Evolutionary conservation across 2,329 filamentous ascomycete genomes (phyloP), one percentile per base, ranked within the genome.

Genomic region (Colletotrichum tofieldiae): DNA sequence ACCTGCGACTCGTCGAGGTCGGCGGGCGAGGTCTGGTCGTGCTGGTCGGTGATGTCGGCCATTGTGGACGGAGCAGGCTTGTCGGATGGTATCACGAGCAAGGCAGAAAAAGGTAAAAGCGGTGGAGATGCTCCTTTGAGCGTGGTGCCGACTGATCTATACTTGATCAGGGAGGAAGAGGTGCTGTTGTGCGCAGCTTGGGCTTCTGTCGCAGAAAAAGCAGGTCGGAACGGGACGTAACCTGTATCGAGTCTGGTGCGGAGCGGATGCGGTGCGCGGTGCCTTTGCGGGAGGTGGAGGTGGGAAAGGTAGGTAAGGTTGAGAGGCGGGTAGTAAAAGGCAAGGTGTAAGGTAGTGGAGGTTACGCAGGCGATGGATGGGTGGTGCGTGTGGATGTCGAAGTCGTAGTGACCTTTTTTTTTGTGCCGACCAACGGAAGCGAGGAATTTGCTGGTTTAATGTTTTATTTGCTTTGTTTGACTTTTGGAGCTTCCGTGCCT

Each of bases 21-120:
- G 78, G 90, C 91, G 74, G 92, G 91, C 77, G 93, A 93, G 78
- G 91, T 91, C 81, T 94, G 92, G 79, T 93, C 91, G 87, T 93
- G 91, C 82, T 93, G 92, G 80, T 93, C 91, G 77, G 92, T 90
- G 85, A 94, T 93, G 86, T 95, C 93, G 87, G 92, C 92, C 93
- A 95, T 94, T 82, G 80, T 82, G 73, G 68, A 59, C 55, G 72
- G 59, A 39, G 59, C 55, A 39, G 35, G 58, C 49, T 45, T 54
- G 43, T 63, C 39, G 58, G 39, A 64, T 49, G 55, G 80, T 81
- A 80, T 82, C 78, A 87, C 86, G 82, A 85, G 54, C 86, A 41
- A 43, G 84, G 82, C 59, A 86, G 65, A 86, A 88, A 86, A 83
- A 84, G 83, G 80, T 84, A 26, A 88, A 85, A 84, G 82, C 84